Conservation (phyloP, 2,329 filamentous ascomycete genomes). For the Colletotrichum spaethianum region DNA sequence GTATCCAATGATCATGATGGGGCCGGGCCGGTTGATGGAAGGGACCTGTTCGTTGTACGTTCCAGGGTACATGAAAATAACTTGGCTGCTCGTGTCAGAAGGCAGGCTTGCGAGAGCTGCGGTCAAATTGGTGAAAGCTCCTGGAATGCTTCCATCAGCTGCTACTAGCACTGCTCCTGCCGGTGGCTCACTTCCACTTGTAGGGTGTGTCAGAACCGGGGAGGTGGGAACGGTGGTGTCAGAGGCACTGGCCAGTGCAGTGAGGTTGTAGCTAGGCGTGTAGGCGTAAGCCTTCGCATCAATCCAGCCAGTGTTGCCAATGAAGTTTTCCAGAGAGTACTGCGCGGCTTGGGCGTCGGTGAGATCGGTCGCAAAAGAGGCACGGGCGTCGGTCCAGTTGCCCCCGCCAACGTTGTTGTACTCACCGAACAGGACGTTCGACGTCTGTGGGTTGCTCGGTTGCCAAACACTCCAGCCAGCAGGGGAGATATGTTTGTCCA, state of each 20-base stretch:
- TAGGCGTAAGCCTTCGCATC: slow-evolving; percentile 57
- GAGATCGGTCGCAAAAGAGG: slow-evolving; percentile 56
- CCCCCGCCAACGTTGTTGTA: slow-evolving; percentile 72
- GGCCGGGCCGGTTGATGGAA: slow-evolving; percentile 61
- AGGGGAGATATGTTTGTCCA: slow-evolving; percentile 70
- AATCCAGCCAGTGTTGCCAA: slow-evolving; percentile 58
- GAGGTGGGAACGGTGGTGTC: slow-evolving; percentile 6
- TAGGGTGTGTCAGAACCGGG: no score
- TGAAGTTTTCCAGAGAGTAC: slow-evolving; percentile 54
- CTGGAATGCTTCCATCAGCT: slow-evolving; percentile 44
- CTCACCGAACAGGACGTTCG: slow-evolving; percentile 69
- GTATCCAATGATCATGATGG: slow-evolving; percentile 71
- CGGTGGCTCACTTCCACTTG: no score
- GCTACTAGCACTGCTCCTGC: slow-evolving; percentile 57
- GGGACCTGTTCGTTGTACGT: slow-evolving; percentile 73
- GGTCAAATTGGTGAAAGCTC: slow-evolving; percentile 49
- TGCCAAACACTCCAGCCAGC: slow-evolving; percentile 73
- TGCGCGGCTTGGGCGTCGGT: slow-evolving; percentile 50
- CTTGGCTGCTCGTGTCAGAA: slow-evolving; percentile 47
- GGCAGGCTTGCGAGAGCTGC: slow-evolving; percentile 47
- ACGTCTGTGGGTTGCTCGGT: slow-evolving; percentile 61
- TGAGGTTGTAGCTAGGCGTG: slow-evolving; percentile 51
- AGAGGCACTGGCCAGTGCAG: slow-evolving; percentile 54
- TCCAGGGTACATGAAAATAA: slow-evolving; percentile 58
- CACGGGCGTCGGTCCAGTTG: slow-evolving; percentile 64